These are phyloP conservation scores for Podospora didyma DNA, from an alignment of 495 filamentous ascomycete genomes.

Conservation along the genomic window DNA sequence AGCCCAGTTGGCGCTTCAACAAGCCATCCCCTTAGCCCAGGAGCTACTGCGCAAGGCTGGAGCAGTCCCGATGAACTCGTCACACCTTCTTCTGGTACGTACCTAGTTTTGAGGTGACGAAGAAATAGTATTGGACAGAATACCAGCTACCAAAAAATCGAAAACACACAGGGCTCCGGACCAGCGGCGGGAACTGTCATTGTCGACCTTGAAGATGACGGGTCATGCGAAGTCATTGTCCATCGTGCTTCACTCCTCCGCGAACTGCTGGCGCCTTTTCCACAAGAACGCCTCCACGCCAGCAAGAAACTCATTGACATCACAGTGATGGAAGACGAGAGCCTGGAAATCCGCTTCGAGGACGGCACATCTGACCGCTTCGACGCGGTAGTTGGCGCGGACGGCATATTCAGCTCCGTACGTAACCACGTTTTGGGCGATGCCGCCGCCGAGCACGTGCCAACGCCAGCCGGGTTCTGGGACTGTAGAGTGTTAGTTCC, in stretches of 20 bases:
- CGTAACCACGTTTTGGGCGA: conserved; percentile 14
- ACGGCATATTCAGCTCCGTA: conserved; percentile 23
- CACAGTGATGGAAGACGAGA: too few species aligned
- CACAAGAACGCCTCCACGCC: not conserved
- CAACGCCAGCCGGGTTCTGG: conserved; percentile 17
- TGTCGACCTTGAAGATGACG: not conserved
- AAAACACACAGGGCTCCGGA: not conserved
- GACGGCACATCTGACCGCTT: conserved; percentile 13
- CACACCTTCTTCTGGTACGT: not conserved
- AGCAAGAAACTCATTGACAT: conserved; percentile 2
- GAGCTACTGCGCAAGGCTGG: not conserved
- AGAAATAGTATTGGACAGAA: too few species aligned
- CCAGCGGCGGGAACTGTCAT: conserved; percentile 3
- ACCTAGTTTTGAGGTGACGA: not conserved
- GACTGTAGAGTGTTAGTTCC: conserved; percentile 14
- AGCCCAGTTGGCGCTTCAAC: not conserved
- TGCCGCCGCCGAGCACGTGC: conserved; percentile 5
- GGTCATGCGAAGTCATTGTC: not conserved
- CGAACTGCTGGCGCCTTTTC: conserved; percentile 1
- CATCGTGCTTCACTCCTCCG: not conserved
- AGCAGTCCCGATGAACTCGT: conserved; percentile 1
- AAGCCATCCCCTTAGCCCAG: not conserved
- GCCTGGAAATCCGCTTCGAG: conserved; percentile 14
- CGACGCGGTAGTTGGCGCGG: conserved; percentile 26
- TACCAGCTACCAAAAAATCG: not conserved